Base-by-base conservation (phyloP, 371 early-diverging fungal species). In the Umbelopsis sp. region DNA sequence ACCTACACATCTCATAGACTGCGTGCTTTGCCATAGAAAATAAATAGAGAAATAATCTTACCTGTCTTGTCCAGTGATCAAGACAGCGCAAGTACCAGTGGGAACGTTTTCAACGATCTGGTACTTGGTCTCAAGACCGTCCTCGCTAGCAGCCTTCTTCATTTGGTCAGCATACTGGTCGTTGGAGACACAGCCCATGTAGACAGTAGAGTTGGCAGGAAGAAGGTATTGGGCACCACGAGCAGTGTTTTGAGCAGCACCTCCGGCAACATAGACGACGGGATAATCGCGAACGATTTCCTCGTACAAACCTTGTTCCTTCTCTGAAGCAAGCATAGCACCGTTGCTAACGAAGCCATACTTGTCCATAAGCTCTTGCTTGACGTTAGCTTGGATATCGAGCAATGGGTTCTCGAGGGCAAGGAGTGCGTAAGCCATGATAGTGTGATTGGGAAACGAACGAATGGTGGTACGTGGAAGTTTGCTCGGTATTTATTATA, bases 321-420 rank as follows among this genome's bases (percentile, higher is more conserved):
- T 84, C 25, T 89, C 92, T 44, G 90, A 94, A 65, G 97, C 98
- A 71, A 98, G 89, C 72, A 97, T 97, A 71, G 96, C 95, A 76
- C 95, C 91, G 86, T 98, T 96, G 69, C 93, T 89, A 85, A 95
- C 92, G 71, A 98, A 87, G 63, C 86, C 85, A 77, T 91, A 91
- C 90, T 95, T 94, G 41, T 78, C 77, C 65, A 98, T 80, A 65
- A 97, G 82, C 3, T 80, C 89, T 53, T 86, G 81, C 66, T 85
- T 77, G 62, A 91, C 96, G 63, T 85, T 83, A 74, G 93, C 93
- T 69, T 92, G 93, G 78, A 98, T 97, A 86, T 98, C 98, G 76
- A 98, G 89, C 73, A 98, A 86, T 65, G 98, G 98, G 88, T 98
- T 98, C 78, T 93, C 97, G 86, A 97, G 92, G 51, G 74, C 82